phyloP scores from a whole-genome alignment of 2,329 filamentous ascomycete genomes.

The Talaromyces sp. region DNA sequence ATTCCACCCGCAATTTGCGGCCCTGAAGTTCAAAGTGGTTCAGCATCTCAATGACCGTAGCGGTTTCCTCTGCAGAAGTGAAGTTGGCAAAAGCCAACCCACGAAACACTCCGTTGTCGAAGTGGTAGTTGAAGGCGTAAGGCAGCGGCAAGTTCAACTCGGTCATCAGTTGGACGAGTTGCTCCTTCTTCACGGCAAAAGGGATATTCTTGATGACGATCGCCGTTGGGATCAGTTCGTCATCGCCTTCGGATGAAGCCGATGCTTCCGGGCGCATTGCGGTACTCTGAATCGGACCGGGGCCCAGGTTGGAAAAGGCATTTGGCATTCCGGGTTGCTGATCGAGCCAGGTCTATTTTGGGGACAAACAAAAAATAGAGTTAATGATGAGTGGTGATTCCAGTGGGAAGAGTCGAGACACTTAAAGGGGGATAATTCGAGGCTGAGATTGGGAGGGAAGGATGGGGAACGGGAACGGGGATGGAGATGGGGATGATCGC shows the following conservation, averaged over 20 bases:
- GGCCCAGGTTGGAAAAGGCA: conserved; percentile 50
- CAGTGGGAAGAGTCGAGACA: too few relatives aligned
- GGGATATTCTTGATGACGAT: conserved; percentile 99
- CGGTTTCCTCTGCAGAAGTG: conserved; percentile 91
- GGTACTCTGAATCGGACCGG: conserved; percentile 44
- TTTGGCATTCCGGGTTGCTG: conserved; percentile 54
- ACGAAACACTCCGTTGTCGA: conserved; percentile 95
- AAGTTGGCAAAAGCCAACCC: conserved; percentile 98
- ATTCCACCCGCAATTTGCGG: conserved; percentile 91
- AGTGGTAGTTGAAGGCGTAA: conserved; percentile 99
- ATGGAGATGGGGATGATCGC: conserved; percentile 1
- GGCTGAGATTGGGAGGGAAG: too few relatives aligned
- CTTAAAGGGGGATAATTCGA: too few relatives aligned
- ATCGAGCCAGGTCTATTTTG: conserved; percentile 64
- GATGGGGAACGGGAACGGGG: background rate
- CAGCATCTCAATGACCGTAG: conserved; percentile 86
- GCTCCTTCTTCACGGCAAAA: conserved; percentile 97
- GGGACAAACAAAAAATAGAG: too few relatives aligned
- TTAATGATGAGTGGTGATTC: too few relatives aligned
- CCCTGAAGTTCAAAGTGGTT: conserved; percentile 96
- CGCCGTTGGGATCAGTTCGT: conserved; percentile 94
- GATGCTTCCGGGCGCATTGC: conserved; percentile 46
- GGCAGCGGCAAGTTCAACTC: conserved; percentile 90
- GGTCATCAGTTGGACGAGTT: conserved; percentile 89
- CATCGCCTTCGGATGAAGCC: conserved; percentile 52